These are phyloP conservation scores for Boletus rufocinnamomeus DNA, from an alignment of 768 basidiomycete species.

Conservation along the genomic window DNA sequence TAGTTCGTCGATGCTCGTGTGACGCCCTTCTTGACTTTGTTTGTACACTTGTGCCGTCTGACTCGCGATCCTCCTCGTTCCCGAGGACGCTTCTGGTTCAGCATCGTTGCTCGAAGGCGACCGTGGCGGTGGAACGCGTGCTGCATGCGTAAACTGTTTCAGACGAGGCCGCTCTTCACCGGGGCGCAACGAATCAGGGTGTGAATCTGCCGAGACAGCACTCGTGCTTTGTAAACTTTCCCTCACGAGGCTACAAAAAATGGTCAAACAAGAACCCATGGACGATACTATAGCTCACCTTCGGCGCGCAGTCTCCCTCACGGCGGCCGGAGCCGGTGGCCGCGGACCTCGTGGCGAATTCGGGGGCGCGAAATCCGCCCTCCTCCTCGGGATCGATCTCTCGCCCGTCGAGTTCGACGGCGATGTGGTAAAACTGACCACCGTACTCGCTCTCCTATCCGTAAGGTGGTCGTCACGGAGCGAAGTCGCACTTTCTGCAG, in stretches of 20 bases:
- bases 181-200: constrained; percentile 33
- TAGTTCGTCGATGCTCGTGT: constrained; percentile 61
- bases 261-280: background rate
- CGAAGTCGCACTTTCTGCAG: constrained; percentile 34
- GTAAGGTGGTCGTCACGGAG: constrained; percentile 41
- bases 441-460: constrained; percentile 40
- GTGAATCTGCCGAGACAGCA: constrained; percentile 39
- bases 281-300: constrained; percentile 18
- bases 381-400: constrained; percentile 64
- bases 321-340: constrained; percentile 20
- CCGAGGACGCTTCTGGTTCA: constrained; percentile 26
- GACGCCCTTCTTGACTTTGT: constrained; percentile 36
- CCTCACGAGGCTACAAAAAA: constrained; percentile 43
- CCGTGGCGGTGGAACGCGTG: constrained; percentile 64
- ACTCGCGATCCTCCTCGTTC: constrained; percentile 52
- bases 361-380: constrained; percentile 70
- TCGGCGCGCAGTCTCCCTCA: constrained; percentile 26
- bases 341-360: constrained; percentile 44
- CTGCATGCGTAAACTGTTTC: constrained; percentile 70
- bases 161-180: constrained; percentile 53
- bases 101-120: constrained; percentile 36
- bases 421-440: constrained; percentile 52
- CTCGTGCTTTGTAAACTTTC: constrained; percentile 53
- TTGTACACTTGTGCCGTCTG: constrained; percentile 64
- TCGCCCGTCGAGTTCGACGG: constrained; percentile 67